Evolutionary conservation across 805 yeast species (phyloP), one percentile per base, ranked within the genome.

Genomic region (Candida tibetensis): DNA sequence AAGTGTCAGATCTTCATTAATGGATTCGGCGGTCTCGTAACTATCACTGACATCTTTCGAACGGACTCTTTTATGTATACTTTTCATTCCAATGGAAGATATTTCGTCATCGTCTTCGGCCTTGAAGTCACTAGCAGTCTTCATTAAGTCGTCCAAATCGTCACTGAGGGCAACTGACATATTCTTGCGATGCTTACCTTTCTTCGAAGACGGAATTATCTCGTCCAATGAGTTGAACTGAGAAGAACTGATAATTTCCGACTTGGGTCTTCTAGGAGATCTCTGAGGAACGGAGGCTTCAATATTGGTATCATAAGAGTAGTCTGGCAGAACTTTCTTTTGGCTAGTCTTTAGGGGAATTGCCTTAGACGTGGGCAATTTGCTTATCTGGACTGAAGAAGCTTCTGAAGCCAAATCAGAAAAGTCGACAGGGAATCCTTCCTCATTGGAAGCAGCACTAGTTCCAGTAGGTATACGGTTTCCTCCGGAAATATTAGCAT

Each of bases 71-170:
- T 12, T 13, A 7, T 27, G 14, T 12, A 12, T 27, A 12, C 13
- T 14, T 12, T 12, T 9, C n/a, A 12, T 27, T 12, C 15, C 7
- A 27, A 9, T 27, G 7, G 15, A 27, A 6, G 29, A 27, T 12
- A 16, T 7, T 5, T 18, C n/a, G 27, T n/a, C 14, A 3, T 26
- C 35, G 3, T 33, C 30, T 8, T 27, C 36, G 7, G 13, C 36
- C 23, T 39, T 38, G 17, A 35, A 32, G 25, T 27, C 34, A 14
- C 39, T 56, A 26, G 69, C 69, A 34, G 55, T 52, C 23, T 53
- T 55, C 74, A 68, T 67, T 37, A 68, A 54, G 36, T 53, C 52
- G 39, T 66, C 71, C 25, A 68, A 53, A 40, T 62, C 72, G 37
- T 66, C 71, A 38, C 52, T 54, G 17, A 66, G 47, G 23, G 53